phyloP scores from a whole-genome alignment of 2,329 filamentous ascomycete genomes.

The Dactylellina leptospora region DNA sequence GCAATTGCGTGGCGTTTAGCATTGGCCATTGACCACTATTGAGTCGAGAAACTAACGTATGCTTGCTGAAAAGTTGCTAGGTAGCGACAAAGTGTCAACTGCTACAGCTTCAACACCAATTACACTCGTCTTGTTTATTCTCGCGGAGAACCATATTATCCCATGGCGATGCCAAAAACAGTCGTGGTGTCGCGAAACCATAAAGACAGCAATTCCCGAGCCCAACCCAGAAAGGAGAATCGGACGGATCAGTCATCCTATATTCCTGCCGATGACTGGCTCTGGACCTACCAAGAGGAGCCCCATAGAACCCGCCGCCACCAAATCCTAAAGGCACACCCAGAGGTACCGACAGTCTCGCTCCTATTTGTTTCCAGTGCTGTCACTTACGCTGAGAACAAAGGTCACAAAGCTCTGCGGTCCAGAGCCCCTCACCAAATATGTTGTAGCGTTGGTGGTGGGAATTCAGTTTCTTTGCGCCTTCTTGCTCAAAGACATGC shows the following conservation, averaged over 20 bases:
- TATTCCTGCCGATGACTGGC: slow-evolving; percentile 23
- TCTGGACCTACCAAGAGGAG: slow-evolving; percentile 99
- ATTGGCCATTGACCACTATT: too few species aligned
- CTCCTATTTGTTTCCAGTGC: slow-evolving; percentile 31
- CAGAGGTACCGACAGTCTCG: slow-evolving; percentile 71
- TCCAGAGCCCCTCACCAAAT: slow-evolving; percentile 94
- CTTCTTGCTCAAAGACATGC: slow-evolving; percentile 76
- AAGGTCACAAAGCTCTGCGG: slow-evolving; percentile 94
- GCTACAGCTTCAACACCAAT: too few species aligned
- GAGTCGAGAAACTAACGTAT: too few species aligned
- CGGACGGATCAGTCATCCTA: background rate
- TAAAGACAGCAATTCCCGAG: background rate
- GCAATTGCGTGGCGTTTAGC: too few species aligned
- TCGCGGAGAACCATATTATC: too few species aligned
- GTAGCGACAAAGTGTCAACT: too few species aligned
- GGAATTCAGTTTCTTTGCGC: slow-evolving; percentile 80
- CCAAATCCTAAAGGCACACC: slow-evolving; percentile 97
- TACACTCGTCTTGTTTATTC: too few species aligned
- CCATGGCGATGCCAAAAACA: slow-evolving; percentile 12
- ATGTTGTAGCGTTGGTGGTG: slow-evolving; percentile 84
- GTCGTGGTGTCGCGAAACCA: slow-evolving; percentile 20
- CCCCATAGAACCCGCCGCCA: slow-evolving; percentile 89
- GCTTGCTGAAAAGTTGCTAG: too few species aligned
- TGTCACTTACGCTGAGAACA: too few species aligned
- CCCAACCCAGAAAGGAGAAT: background rate